A percentile compares a stretch with the other conserved stretches of the same genome.
Evolutionary conservation across 441 rosid species (phyloP).

Genomic region (Croton laevigatus): DNA sequence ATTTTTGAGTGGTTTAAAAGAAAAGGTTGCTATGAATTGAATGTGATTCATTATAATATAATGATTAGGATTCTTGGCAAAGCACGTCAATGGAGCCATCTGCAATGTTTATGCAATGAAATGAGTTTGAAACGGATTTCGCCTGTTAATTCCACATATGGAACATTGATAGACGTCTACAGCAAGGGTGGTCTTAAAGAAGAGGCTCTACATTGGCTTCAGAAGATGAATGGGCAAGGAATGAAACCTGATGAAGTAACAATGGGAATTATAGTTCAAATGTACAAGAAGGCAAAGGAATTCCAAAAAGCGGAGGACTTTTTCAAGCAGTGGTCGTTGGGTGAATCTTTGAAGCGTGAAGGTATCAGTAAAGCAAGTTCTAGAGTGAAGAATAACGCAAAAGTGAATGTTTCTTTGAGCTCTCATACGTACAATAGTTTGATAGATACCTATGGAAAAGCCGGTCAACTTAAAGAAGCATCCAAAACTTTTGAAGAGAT

Average conservation of each 20-base stretch:
- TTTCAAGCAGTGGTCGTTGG: conserved; percentile 67
- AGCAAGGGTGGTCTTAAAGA: conserved; percentile 70
- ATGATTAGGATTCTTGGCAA: conserved; percentile 72
- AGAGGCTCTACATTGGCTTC: conserved; percentile 66
- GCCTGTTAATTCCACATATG: conserved; percentile 77
- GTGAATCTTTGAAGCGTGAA: conserved; percentile 35
- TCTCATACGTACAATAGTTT: conserved; percentile 66
- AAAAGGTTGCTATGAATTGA: conserved; percentile 60
- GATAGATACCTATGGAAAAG: conserved; percentile 36
- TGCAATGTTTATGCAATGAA: conserved; percentile 62
- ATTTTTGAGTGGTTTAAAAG: conserved; percentile 74
- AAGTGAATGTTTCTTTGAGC: conserved; percentile 42
- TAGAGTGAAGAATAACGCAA: conserved; percentile 15
- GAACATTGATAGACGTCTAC: conserved; percentile 78
- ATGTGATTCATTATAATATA: conserved; percentile 84
- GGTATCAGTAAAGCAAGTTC: conserved; percentile 14
- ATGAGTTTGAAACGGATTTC: conserved; percentile 46
- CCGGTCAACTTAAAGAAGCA: conserved; percentile 70
- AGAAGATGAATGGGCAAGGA: conserved; percentile 66
- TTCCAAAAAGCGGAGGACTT: conserved; percentile 67
- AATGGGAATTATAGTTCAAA: conserved; percentile 66
- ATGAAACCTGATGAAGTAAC: conserved; percentile 87
- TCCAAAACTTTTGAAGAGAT: conserved; percentile 54
- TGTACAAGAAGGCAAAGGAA: conserved; percentile 79
- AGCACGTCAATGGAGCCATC: conserved; percentile 59